These are phyloP conservation scores for Mycena floridula DNA, from an alignment of 768 basidiomycete species.

Conservation along the genomic window DNA sequence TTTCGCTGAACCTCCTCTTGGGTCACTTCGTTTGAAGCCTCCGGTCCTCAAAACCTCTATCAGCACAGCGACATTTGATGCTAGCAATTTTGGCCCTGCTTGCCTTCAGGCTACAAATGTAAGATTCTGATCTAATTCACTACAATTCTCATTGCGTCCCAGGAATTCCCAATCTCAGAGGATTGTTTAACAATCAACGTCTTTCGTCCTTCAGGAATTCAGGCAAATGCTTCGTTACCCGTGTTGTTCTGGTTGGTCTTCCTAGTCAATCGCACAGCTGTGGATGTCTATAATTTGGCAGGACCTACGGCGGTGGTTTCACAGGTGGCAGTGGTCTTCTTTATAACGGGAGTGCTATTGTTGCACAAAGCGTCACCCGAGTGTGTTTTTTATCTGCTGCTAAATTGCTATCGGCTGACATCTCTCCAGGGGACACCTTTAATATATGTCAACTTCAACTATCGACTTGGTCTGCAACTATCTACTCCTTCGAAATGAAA, in stretches of 20 bases:
- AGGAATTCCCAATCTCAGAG: slow-evolving; percentile 23
- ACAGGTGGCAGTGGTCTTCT: slow-evolving; percentile 8
- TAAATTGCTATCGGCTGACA: background rate
- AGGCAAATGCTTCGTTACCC: slow-evolving; percentile 6
- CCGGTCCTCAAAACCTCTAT: slow-evolving; percentile 18
- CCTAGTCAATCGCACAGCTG: slow-evolving; percentile 11
- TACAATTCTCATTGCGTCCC: background rate
- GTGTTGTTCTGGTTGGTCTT: slow-evolving; percentile 7
- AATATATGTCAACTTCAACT: slow-evolving; percentile 42
- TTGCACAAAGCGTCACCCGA: slow-evolving; percentile 17
- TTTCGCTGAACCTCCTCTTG: slow-evolving; percentile 25
- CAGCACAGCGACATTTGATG: slow-evolving; percentile 19
- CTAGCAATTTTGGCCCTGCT: slow-evolving; percentile 19
- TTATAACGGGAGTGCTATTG: slow-evolving; percentile 25
- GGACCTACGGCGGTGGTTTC: no score
- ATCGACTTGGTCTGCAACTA: slow-evolving; percentile 38
- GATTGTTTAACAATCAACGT: slow-evolving; percentile 46
- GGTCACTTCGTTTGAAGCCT: slow-evolving; percentile 20
- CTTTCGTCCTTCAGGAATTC: slow-evolving; percentile 28
- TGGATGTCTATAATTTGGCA: slow-evolving; percentile 5
- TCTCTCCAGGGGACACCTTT: slow-evolving; percentile 28
- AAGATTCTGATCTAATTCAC: background rate
- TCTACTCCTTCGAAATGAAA: slow-evolving; percentile 38
- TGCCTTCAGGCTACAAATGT: slow-evolving; percentile 22
- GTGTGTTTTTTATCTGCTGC: slow-evolving; percentile 8